A percentile compares a stretch with the other conserved stretches of the same genome.
These are phyloP conservation scores for Cystobasidium onofrii DNA, from an alignment of 768 basidiomycete genomes.

Conservation along the genomic window DNA sequence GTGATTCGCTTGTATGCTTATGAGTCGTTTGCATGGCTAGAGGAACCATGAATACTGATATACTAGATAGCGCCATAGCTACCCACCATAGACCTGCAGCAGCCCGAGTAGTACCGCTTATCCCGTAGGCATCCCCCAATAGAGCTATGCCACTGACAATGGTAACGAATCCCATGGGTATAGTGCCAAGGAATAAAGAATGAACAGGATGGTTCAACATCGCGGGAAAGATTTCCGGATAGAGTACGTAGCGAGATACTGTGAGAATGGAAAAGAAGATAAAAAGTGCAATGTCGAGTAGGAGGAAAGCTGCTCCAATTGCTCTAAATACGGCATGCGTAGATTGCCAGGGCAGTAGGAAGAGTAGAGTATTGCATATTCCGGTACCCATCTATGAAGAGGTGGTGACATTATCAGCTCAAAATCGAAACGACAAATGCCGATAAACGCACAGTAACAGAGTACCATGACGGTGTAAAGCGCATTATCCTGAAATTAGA, in stretches of 20 bases:
- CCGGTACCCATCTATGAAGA: slow-evolving; percentile 38
- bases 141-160: slow-evolving; percentile 37
- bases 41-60: slow-evolving; percentile 36
- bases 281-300: slow-evolving; percentile 39
- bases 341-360: slow-evolving; percentile 35
- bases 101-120: slow-evolving; percentile 30
- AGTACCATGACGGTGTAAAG: slow-evolving; percentile 32
- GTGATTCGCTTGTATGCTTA: slow-evolving; percentile 34
- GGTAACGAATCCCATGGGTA: slow-evolving; percentile 41
- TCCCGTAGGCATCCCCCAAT: slow-evolving; percentile 35
- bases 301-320: slow-evolving; percentile 37
- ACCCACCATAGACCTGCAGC: slow-evolving; percentile 41
- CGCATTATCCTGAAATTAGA: slow-evolving; percentile 17
- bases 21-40: slow-evolving; percentile 37
- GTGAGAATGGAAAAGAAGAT: slow-evolving; percentile 35
- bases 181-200: slow-evolving; percentile 34
- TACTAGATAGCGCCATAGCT: slow-evolving; percentile 25
- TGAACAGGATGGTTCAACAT: slow-evolving; percentile 41
- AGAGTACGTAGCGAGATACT: slow-evolving; percentile 38
- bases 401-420: neutral
- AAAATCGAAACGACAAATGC: neutral
- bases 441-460: slow-evolving; percentile 11
- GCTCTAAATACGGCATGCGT: slow-evolving; percentile 38
- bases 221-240: slow-evolving; percentile 37
- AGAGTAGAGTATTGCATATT: slow-evolving; percentile 40